phyloP scores from a whole-genome alignment of 106 monocot species.

The Phalaenopsis equestris region DNA sequence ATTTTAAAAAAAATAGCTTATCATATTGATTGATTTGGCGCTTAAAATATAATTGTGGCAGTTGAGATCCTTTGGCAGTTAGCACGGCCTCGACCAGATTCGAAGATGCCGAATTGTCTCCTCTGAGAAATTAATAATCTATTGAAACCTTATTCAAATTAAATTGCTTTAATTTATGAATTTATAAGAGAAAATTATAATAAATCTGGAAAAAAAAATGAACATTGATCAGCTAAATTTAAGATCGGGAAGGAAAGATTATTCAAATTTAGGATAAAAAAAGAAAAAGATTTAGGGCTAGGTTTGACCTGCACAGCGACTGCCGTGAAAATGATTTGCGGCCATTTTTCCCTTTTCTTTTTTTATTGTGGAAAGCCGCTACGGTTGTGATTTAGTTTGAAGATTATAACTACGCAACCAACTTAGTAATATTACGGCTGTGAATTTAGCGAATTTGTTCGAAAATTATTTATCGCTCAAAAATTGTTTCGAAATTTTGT shows the following conservation, averaged over 20 bases:
- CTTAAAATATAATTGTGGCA: background rate
- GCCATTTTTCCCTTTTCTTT: background rate
- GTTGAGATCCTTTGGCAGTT: slow-evolving; percentile 11
- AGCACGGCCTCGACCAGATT: background rate
- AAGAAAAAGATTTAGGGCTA: too few species aligned
- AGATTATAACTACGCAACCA: too few species aligned
- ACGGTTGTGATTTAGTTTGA: too few species aligned
- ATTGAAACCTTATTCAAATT: background rate
- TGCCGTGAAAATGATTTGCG: background rate
- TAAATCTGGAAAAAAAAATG: background rate
- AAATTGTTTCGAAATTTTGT: too few species aligned
- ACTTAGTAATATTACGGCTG: too few species aligned
- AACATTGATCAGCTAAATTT: background rate
- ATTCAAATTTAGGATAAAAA: background rate
- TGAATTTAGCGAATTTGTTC: too few species aligned
- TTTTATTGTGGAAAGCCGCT: background rate
- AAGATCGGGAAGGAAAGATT: background rate
- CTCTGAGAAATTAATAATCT: background rate
- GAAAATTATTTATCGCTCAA: too few species aligned
- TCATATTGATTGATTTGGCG: background rate
- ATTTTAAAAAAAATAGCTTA: background rate
- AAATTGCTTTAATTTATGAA: background rate
- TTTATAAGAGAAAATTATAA: background rate
- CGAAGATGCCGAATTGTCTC: slow-evolving; percentile 6
- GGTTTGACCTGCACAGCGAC: slow-evolving; percentile 4